Conservation (phyloP, 208 protist genomes). For the Acanthamoeba sp. region DNA sequence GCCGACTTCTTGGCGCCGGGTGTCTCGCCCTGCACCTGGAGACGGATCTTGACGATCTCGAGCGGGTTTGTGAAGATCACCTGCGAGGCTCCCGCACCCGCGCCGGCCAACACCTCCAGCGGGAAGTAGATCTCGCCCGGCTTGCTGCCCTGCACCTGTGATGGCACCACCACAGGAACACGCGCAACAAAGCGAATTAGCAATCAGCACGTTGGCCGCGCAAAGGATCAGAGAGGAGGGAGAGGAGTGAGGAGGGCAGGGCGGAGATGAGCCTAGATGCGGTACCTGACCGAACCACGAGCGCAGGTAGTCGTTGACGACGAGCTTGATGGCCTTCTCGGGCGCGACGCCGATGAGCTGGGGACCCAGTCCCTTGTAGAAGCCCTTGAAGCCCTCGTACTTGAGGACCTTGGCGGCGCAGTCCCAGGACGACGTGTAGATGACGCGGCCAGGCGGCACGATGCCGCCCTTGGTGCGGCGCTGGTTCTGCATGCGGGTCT, state of each 20-base stretch:
- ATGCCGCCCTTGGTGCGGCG: conserved; percentile 68
- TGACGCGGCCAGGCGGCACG: conserved; percentile 34
- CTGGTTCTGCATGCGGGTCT: conserved; percentile 89
- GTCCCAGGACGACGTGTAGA: conserved; percentile 54
- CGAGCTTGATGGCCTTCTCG: conserved; percentile 90
- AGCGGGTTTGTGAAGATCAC: conserved; percentile 90
- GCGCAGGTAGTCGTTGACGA: conserved; percentile 86
- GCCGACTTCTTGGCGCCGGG: conserved; percentile 78
- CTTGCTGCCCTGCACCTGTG: conserved; percentile 35
- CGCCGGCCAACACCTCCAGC: conserved; percentile 86
- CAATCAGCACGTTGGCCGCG: no score
- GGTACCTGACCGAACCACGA: conserved; percentile 78
- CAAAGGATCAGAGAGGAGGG: no score
- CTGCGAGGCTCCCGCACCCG: conserved; percentile 84
- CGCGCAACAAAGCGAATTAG: neutral
- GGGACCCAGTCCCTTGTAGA: conserved; percentile 86
- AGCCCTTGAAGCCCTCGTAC: conserved; percentile 80
- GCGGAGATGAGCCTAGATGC: no score
- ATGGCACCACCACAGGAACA: no score
- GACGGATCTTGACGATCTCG: conserved; percentile 90
- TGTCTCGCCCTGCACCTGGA: conserved; percentile 85
- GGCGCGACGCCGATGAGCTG: conserved; percentile 89
- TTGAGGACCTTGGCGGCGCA: conserved; percentile 51
- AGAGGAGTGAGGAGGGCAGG: neutral
- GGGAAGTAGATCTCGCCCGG: conserved; percentile 86